Percentiles rank a stretch among this genome's conserved stretches.
These are phyloP conservation scores for Angomonas deanei DNA, from an alignment of 208 protist species.

Conservation along the genomic window DNA sequence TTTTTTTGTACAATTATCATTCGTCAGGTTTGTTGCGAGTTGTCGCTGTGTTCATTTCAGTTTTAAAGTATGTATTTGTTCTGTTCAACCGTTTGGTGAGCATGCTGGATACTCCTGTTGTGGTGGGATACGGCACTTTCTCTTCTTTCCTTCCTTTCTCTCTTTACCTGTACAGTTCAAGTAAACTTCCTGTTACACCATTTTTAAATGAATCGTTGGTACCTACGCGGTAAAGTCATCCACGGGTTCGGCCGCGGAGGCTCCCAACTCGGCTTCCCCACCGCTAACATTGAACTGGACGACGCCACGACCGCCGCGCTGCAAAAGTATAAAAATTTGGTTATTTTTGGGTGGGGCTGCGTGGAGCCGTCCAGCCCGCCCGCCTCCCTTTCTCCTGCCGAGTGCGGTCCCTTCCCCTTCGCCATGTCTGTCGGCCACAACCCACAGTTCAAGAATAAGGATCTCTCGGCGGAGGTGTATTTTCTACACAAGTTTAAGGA, in stretches of 20 bases:
- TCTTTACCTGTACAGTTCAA: no score
- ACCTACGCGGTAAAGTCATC: slow-evolving; percentile 69
- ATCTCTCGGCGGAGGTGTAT: slow-evolving; percentile 79
- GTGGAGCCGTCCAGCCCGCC: slow-evolving; percentile 22
- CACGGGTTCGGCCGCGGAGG: slow-evolving; percentile 84
- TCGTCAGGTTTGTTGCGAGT: no score
- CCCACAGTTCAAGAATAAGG: slow-evolving; percentile 79
- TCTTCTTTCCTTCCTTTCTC: slow-evolving; percentile 3
- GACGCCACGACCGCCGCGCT: slow-evolving; percentile 32
- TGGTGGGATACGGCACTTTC: not conserved
- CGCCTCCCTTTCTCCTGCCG: no score
- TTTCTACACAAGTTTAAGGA: slow-evolving; percentile 78
- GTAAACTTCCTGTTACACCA: no score
- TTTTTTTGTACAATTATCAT: slow-evolving; percentile 7
- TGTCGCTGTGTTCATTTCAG: no score
- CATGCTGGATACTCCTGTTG: not conserved
- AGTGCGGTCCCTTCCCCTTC: slow-evolving; percentile 58
- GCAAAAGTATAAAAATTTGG: slow-evolving; percentile 45
- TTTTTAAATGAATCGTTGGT: slow-evolving; percentile 45
- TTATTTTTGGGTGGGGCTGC: slow-evolving; percentile 83
- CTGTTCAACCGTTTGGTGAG: no score
- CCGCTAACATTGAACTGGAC: slow-evolving; percentile 73
- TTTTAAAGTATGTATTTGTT: not conserved
- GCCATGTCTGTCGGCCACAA: slow-evolving; percentile 89
- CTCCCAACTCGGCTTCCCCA: slow-evolving; percentile 85